Base-by-base conservation (phyloP, 495 filamentous ascomycete genomes). In the Hyaloscypha hepaticicola region DNA sequence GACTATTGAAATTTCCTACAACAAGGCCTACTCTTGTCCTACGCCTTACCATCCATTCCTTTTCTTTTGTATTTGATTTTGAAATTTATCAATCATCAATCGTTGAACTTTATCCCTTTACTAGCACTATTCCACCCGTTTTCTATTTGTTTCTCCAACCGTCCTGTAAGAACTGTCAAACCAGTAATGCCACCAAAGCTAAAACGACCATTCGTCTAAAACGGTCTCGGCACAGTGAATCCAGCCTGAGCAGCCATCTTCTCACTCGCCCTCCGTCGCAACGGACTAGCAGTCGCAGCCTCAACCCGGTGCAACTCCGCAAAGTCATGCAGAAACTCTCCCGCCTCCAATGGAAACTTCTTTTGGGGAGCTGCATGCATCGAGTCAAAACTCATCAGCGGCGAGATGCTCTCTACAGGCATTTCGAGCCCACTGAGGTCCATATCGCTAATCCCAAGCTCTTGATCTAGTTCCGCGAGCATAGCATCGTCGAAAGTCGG, bases 381-480 rank as follows among this genome's bases (percentile, higher is more conserved):
- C n/a, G 38, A 45, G 38, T 16, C 16, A 3, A 45, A 45, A 19
- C 16, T 45, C 7, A 4, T 45, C 38, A 45, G 38, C 11, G 38
- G 38, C 0, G 38, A 16, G 38, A 45, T 8, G 8, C 3, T n/a
- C 51, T 11, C 61, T 14, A 38, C 26, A 9, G 55, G 41, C 19
- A 65, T 21, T 22, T 59, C 62, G 8, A 38, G 3, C 16, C 51
- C 58, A 29, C 22, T 29, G 24, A 64, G 29, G 51, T 64, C 61
- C 61, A 60, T 60, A 28, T 51, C 49, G 4, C 14, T n/a, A 6
- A 69, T 57, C 5, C 14, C 25, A 12, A 69, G 41, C 25, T 69
- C 67, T 4, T 62, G 25, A 34, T 69, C 67, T 51, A 69, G 63
- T 27, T 62, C 63, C 1, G 62, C 63, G 3, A 66, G 53, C 14